These are phyloP conservation scores for Alternaria sp. DNA, from an alignment of 2,329 filamentous ascomycete genomes.

Conservation along the genomic window DNA sequence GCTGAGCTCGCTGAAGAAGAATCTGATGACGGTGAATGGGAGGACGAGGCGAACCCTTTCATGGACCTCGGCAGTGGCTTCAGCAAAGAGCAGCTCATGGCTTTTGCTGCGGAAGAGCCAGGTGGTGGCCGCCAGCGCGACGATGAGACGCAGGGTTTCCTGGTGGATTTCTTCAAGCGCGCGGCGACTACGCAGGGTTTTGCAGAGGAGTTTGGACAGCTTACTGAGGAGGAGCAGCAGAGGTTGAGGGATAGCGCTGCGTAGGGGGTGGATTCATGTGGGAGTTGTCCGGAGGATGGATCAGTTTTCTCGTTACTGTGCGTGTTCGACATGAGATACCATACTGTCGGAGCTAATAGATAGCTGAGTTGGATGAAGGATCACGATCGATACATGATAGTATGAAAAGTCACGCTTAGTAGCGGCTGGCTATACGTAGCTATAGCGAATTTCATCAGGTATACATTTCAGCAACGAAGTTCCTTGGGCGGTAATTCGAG, in stretches of 20 bases:
- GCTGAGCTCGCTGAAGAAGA: slow-evolving; percentile 73
- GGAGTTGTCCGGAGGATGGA: not conserved
- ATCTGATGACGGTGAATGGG: slow-evolving; percentile 70
- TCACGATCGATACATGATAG: not conserved
- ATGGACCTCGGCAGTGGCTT: slow-evolving; percentile 72
- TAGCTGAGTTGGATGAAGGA: not conserved
- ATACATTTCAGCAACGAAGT: not conserved
- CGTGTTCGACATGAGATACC: not conserved
- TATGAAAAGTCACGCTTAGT: not conserved
- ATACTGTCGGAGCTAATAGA: not conserved
- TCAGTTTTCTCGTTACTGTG: not conserved
- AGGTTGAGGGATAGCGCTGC: slow-evolving; percentile 53
- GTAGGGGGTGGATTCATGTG: slow-evolving; percentile 1
- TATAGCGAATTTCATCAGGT: not conserved
- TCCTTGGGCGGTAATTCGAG: not conserved
- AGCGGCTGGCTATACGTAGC: not conserved
- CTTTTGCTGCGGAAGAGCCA: slow-evolving; percentile 65
- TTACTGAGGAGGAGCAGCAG: slow-evolving; percentile 62
- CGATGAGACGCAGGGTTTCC: slow-evolving; percentile 86
- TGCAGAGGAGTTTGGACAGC: slow-evolving; percentile 59
- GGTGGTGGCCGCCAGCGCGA: slow-evolving; percentile 70
- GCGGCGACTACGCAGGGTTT: slow-evolving; percentile 62
- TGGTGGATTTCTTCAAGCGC: slow-evolving; percentile 78
- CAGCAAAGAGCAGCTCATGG: slow-evolving; percentile 74
- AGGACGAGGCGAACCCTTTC: slow-evolving; percentile 76